phyloP scores from a whole-genome alignment of 495 filamentous ascomycete genomes.

The Podospora australis region DNA sequence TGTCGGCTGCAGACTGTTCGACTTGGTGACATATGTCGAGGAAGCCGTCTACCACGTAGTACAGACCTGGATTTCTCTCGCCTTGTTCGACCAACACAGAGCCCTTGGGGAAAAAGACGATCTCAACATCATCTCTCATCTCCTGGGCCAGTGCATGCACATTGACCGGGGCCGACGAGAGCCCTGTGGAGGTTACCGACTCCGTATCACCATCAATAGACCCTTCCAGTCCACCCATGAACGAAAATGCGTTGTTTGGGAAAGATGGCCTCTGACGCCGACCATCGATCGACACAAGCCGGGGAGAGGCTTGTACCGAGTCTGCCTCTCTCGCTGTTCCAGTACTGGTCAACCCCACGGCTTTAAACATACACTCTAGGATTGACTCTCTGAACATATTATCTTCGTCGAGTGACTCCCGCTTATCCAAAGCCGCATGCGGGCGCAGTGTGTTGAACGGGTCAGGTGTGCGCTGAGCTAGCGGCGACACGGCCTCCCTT shows the following conservation, averaged over 20 bases:
- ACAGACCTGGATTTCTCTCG: slow-evolving; percentile 89
- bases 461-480: slow-evolving; percentile 51
- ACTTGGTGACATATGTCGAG: slow-evolving; percentile 70
- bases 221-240: slow-evolving; percentile 84
- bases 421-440: slow-evolving; percentile 52
- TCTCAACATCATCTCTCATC: slow-evolving; percentile 86
- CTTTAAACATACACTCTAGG: slow-evolving; percentile 91
- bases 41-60: slow-evolving; percentile 97
- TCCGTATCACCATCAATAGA: slow-evolving; percentile 80
- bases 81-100: slow-evolving; percentile 96
- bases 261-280: slow-evolving; percentile 79
- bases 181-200: slow-evolving; percentile 61
- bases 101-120: slow-evolving; percentile 92
- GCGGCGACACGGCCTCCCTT: slow-evolving; percentile 41
- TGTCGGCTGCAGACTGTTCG: slow-evolving; percentile 29
- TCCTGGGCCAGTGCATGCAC: slow-evolving; percentile 57
- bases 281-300: slow-evolving; percentile 78
- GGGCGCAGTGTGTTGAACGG: slow-evolving; percentile 52
- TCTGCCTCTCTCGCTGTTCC: slow-evolving; percentile 58
- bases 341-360: slow-evolving; percentile 71
- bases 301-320: slow-evolving; percentile 79
- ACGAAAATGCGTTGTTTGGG: slow-evolving; percentile 80
- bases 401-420: slow-evolving; percentile 79
- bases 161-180: slow-evolving; percentile 39
- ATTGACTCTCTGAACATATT: slow-evolving; percentile 82